Conservation (phyloP, 2,329 filamentous ascomycete species). For the Daldinia eschscholtzii region DNA sequence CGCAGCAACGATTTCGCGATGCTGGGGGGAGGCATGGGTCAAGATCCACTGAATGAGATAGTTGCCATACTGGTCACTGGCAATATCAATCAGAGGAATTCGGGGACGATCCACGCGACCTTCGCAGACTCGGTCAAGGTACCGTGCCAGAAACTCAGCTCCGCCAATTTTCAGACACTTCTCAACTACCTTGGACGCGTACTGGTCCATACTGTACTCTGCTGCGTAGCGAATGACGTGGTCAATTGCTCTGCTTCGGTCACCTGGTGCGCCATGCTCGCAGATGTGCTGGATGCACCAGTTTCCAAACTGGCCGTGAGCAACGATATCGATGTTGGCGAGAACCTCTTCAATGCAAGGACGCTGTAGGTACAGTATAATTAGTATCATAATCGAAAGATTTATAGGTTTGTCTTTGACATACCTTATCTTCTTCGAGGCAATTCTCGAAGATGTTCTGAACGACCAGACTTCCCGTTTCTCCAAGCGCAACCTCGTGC, state of each 20-base stretch:
- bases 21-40: conserved; percentile 86
- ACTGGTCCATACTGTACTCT: conserved; percentile 99
- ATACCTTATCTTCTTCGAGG: conserved; percentile 96
- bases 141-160: conserved; percentile 88
- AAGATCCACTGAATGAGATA: conserved; percentile 98
- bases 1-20: conserved; percentile 90
- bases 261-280: conserved; percentile 90
- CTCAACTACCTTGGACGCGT: conserved; percentile 98
- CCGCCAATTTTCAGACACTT: conserved; percentile 98
- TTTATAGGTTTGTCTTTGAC: conserved; percentile 41
- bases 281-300: conserved; percentile 99
- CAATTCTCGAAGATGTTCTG: conserved; percentile 99
- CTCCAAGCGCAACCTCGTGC: conserved; percentile 96
- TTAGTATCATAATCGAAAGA: conserved; percentile 27
- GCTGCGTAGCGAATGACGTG: conserved; percentile 94
- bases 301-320: conserved; percentile 97
- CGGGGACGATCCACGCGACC: conserved; percentile 90
- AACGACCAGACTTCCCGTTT: conserved; percentile 97
- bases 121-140: conserved; percentile 93
- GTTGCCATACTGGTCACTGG: conserved; percentile 98
- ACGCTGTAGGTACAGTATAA: conserved; percentile 68
- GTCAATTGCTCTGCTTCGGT: conserved; percentile 93
- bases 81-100: conserved; percentile 97
- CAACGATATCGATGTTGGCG: conserved; percentile 93
- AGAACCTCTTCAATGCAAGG: conserved; percentile 98